phyloP scores from a whole-genome alignment of 2,329 filamentous ascomycete species.

The Colletotrichum abscissum region DNA sequence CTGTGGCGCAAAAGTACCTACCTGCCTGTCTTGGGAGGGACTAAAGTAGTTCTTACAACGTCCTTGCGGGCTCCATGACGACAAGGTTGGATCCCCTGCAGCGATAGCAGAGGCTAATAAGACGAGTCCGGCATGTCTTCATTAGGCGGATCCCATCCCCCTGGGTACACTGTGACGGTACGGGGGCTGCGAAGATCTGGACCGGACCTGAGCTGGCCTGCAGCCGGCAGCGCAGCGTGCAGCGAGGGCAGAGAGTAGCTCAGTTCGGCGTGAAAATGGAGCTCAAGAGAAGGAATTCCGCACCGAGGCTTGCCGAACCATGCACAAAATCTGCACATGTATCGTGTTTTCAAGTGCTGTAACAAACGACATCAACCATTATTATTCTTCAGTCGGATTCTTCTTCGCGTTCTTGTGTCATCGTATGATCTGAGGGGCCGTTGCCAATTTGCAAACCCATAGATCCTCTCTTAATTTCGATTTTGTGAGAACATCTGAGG shows the following conservation, averaged over 20 bases:
- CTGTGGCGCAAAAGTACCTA: slow-evolving; percentile 33
- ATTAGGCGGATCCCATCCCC: slow-evolving; percentile 36
- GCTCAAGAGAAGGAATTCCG: slow-evolving; percentile 22
- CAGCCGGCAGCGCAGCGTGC: slow-evolving; percentile 28
- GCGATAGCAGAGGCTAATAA: slow-evolving; percentile 36
- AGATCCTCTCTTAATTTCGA: neutral
- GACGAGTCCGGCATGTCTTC: slow-evolving; percentile 37
- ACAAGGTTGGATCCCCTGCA: slow-evolving; percentile 34
- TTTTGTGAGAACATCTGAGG: slow-evolving; percentile 19
- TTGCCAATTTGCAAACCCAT: neutral
- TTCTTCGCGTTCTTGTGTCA: neutral
- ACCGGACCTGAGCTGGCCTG: slow-evolving; percentile 27
- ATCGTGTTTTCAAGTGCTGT: slow-evolving; percentile 6
- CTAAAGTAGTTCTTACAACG: slow-evolving; percentile 24
- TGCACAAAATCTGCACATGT: slow-evolving; percentile 9
- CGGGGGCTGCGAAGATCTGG: slow-evolving; percentile 32
- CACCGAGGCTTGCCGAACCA: slow-evolving; percentile 27
- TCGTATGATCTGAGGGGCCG: neutral
- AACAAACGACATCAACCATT: neutral
- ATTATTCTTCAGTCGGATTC: neutral
- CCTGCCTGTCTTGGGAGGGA: slow-evolving; percentile 26
- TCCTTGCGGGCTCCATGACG: slow-evolving; percentile 13
- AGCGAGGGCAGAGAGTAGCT: slow-evolving; percentile 12
- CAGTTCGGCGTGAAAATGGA: neutral
- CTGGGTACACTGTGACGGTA: slow-evolving; percentile 35